These are phyloP conservation scores for Thoreauomyces humboldtii DNA, from an alignment of 192 early-diverging fungal species.

Conservation along the genomic window DNA sequence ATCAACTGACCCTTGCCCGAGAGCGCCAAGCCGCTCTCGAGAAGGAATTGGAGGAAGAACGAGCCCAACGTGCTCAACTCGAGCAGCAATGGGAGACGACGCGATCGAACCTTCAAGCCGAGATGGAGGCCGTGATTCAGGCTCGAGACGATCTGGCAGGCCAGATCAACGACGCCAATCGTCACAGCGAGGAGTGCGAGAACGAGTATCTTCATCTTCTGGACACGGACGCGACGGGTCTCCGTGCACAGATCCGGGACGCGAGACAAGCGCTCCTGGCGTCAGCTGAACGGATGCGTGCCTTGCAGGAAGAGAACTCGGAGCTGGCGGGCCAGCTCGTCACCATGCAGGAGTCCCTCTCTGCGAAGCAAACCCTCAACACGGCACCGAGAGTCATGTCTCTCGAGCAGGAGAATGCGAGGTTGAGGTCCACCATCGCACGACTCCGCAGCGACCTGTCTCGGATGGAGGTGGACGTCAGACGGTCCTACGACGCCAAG, in stretches of 20 bases:
- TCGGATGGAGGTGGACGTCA: background rate
- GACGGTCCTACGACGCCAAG: conserved; percentile 12
- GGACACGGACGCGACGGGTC: background rate
- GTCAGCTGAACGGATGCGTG: background rate
- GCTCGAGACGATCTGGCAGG: background rate
- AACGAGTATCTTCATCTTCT: background rate
- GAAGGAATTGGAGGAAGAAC: background rate
- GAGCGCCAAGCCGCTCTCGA: background rate
- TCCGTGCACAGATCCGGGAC: conserved; percentile 4
- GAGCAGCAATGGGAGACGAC: background rate
- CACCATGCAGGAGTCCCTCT: background rate
- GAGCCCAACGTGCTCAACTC: background rate
- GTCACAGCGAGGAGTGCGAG: conserved; percentile 7
- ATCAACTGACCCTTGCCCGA: background rate
- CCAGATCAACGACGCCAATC: background rate
- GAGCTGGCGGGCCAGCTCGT: background rate
- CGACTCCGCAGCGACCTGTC: background rate
- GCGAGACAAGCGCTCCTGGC: background rate
- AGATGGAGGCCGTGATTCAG: background rate
- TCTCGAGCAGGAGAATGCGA: conserved; percentile 1
- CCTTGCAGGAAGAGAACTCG: background rate
- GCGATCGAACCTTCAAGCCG: background rate
- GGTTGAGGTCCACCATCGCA: background rate
- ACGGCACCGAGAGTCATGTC: background rate
- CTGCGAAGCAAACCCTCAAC: background rate